A percentile compares a stretch with the other conserved stretches of the same genome.
These are phyloP conservation scores for Termitomyces sp. DNA, from an alignment of 768 basidiomycete species.

Conservation along the genomic window DNA sequence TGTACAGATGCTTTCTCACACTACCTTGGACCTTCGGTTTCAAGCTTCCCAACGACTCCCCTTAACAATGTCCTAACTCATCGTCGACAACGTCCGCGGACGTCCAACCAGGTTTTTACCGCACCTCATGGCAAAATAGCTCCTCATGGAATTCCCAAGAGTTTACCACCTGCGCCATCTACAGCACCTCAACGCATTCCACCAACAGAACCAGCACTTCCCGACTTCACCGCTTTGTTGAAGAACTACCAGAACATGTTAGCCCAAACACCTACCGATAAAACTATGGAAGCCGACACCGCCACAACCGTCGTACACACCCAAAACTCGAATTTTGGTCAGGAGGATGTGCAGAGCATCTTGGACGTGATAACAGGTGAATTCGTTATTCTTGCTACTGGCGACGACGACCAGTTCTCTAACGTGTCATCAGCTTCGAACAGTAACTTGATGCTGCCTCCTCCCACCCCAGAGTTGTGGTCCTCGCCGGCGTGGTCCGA, in stretches of 20 bases:
- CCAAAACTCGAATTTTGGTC: conserved; percentile 18
- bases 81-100: conserved; percentile 55
- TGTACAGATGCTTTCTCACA: conserved; percentile 33
- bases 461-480: conserved; percentile 10
- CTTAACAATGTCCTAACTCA: conserved; percentile 56
- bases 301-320: conserved; percentile 18
- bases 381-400: conserved; percentile 13
- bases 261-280: conserved; percentile 38
- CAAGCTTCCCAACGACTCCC: conserved; percentile 31
- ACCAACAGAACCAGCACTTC: conserved; percentile 21
- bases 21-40: conserved; percentile 51
- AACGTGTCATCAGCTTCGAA: conserved; percentile 2
- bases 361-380: conserved; percentile 12
- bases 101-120: conserved; percentile 57
- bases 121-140: conserved; percentile 64
- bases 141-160: conserved; percentile 76
- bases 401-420: background rate
- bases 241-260: conserved; percentile 70
- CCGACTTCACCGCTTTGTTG: conserved; percentile 46
- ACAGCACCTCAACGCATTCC: conserved; percentile 43
- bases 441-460: background rate
- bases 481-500: conserved; percentile 18
- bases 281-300: conserved; percentile 26
- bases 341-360: conserved; percentile 16
- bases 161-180: conserved; percentile 62